Evolutionary conservation across 441 rosid species (phyloP), one percentile per base, ranked within the genome.

Genomic region (Bruguiera hainesii): DNA sequence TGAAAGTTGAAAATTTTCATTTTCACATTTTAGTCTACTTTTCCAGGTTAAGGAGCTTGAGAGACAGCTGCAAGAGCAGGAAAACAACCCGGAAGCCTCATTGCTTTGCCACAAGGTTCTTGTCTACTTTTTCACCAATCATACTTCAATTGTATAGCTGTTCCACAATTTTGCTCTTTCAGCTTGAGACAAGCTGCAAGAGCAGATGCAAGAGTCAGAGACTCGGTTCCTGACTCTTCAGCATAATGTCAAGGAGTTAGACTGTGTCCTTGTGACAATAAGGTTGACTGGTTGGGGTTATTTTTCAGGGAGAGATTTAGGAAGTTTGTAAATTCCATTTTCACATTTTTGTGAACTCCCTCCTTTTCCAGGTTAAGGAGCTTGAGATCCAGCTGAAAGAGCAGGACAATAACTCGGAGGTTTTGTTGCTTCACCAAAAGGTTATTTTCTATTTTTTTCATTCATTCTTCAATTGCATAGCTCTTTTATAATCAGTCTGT

Each of bases 1-100:
- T 3, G 63, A 67, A 57, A 7, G 5, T 59, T 33, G 60, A n/a
- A 58, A 33, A 48, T 39, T 25, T 53, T 10, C 28, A n/a, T 6
- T n/a, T 62, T 60, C 16, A 6, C 61, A 16, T 33, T 30, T 25
- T 55, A n/a, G 39, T 21, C 25, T 11, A 3, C n/a, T 66, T 33
- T 64, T 60, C 63, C 86, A 89, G 94, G 81, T 87, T 49, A 85
- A 77, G 75, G 89, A 86, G 63, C 89, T 89, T 23, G 98, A 90
- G 75, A 79, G 71, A 61, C 85, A 79, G 68, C 76, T 82, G 74
- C 83, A 81, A 79, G 84, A 84, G 75, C 82, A 82, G 72, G 79
- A 70, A 63, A 71, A 80, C 26, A 87, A 85, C 56, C 83, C 90
- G 2, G 88, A 85, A 49, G 71, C 77, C 28, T 28, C 73, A 53